Evolutionary conservation across 2,329 filamentous ascomycete genomes (phyloP).

Genomic region (Coleophoma cylindrospora): DNA sequence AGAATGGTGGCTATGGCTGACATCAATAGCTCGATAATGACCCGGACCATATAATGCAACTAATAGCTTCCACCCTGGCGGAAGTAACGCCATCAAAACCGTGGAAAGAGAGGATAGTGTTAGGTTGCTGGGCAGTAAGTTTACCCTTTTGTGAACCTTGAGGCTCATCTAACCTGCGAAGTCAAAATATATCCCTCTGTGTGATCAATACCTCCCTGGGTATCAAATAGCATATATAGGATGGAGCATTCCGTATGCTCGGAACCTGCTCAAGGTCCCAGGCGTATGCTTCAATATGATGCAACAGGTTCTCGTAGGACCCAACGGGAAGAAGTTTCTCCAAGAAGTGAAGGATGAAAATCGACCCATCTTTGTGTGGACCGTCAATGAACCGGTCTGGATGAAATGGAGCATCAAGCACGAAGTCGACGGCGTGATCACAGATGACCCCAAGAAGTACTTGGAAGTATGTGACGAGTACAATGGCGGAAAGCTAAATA

Average conservation of each 20-base stretch:
- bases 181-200: slow-evolving; percentile 64
- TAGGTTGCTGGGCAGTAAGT: slow-evolving; percentile 76
- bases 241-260: slow-evolving; percentile 57
- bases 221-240: slow-evolving; percentile 66
- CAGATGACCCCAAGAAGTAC: slow-evolving; percentile 72
- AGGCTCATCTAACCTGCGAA: slow-evolving; percentile 20
- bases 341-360: slow-evolving; percentile 48
- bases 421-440: slow-evolving; percentile 73
- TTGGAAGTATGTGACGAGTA: slow-evolving; percentile 48
- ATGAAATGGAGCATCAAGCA: slow-evolving; percentile 77
- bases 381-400: slow-evolving; percentile 70
- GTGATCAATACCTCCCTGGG: slow-evolving; percentile 53
- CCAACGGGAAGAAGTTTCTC: slow-evolving; percentile 62
- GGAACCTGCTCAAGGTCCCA: slow-evolving; percentile 62
- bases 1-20: neutral
- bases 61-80: slow-evolving; percentile 60
- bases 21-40: slow-evolving; percentile 59
- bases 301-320: slow-evolving; percentile 62
- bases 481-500: slow-evolving; percentile 15
- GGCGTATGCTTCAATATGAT: slow-evolving; percentile 76
- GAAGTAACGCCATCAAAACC: slow-evolving; percentile 43
- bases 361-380: slow-evolving; percentile 74
- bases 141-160: neutral
- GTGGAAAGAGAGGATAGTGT: slow-evolving; percentile 70
- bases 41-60: slow-evolving; percentile 62